Conservation (phyloP, 1,284 basidiomycete genomes). For the Sanghuangporus sanghuang region DNA sequence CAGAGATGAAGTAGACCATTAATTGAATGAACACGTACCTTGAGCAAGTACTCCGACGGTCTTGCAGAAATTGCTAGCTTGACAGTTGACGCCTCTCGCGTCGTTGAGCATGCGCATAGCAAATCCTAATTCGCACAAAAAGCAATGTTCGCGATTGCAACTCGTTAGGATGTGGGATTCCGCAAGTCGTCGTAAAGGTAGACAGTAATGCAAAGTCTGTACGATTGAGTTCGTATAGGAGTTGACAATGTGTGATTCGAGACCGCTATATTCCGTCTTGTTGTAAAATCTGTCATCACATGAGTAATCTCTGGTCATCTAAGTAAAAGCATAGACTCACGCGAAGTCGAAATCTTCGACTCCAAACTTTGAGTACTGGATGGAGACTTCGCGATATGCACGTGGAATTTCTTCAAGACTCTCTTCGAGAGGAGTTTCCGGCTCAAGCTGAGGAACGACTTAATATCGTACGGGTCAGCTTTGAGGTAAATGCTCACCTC, state of each 20-base stretch:
- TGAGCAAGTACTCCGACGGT: slow-evolving; percentile 80
- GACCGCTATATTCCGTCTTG: slow-evolving; percentile 82
- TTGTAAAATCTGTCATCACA: slow-evolving; percentile 76
- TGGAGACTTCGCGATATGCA: slow-evolving; percentile 89
- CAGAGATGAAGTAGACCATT: slow-evolving; percentile 11
- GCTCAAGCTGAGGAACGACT: slow-evolving; percentile 35
- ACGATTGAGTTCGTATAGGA: slow-evolving; percentile 95
- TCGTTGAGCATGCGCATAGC: slow-evolving; percentile 95
- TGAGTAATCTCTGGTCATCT: slow-evolving; percentile 2
- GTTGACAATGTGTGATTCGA: slow-evolving; percentile 96
- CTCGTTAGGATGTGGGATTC: slow-evolving; percentile 89
- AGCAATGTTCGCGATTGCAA: slow-evolving; percentile 86
- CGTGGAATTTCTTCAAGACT: slow-evolving; percentile 66
- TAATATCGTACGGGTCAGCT: background rate
- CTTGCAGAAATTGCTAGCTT: slow-evolving; percentile 94
- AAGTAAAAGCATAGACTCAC: slow-evolving; percentile 34
- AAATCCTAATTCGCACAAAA: slow-evolving; percentile 95
- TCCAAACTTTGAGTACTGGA: slow-evolving; percentile 98
- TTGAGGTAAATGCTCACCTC: slow-evolving; percentile 29
- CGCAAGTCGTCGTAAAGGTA: slow-evolving; percentile 76
- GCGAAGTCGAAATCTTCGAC: slow-evolving; percentile 99
- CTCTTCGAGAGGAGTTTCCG: slow-evolving; percentile 43
- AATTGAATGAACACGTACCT: slow-evolving; percentile 39
- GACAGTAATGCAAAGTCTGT: slow-evolving; percentile 84
- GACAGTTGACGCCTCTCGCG: slow-evolving; percentile 91